Evolutionary conservation across 441 rosid genomes (phyloP).

Genomic region (Biscutella laevigata): DNA sequence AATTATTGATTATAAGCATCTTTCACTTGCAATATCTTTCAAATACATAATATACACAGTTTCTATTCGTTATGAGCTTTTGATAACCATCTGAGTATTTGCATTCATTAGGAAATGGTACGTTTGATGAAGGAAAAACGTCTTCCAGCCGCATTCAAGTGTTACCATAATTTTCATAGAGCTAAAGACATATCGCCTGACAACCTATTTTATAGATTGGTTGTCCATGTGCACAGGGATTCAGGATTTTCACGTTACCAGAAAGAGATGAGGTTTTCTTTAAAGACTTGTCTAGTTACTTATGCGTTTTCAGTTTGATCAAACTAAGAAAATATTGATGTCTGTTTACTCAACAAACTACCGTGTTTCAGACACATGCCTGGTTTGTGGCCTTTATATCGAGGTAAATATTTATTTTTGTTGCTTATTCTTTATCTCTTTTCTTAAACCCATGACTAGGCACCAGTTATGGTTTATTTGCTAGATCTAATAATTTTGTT

Average conservation of each 20-base stretch:
- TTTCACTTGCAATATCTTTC: conserved; percentile 4
- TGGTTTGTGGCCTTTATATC: conserved; percentile 90
- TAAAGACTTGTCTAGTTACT: not conserved
- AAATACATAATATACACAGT: not conserved
- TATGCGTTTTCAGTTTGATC: conserved; percentile 11
- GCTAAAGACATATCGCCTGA: conserved; percentile 51
- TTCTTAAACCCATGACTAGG: conserved; percentile 3
- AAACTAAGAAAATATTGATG: not conserved
- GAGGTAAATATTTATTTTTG: conserved; percentile 54
- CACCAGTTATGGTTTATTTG: conserved; percentile 8
- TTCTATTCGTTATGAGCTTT: not conserved
- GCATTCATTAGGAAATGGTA: conserved; percentile 71
- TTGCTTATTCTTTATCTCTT: not conserved
- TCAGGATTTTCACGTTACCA: conserved; percentile 82
- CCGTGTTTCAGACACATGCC: conserved; percentile 55
- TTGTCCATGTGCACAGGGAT: conserved; percentile 84
- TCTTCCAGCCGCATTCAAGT: conserved; percentile 74
- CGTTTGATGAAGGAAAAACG: conserved; percentile 74
- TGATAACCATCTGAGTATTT: conserved; percentile 14
- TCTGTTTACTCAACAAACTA: conserved; percentile 6
- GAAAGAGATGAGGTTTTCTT: conserved; percentile 84
- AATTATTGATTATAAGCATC: not conserved
- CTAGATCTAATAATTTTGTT: not conserved
- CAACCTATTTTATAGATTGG: conserved; percentile 80
- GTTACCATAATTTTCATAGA: conserved; percentile 81